These are phyloP conservation scores for Lichtheimia ramosa DNA, from an alignment of 371 early-diverging fungal species.

Conservation along the genomic window DNA sequence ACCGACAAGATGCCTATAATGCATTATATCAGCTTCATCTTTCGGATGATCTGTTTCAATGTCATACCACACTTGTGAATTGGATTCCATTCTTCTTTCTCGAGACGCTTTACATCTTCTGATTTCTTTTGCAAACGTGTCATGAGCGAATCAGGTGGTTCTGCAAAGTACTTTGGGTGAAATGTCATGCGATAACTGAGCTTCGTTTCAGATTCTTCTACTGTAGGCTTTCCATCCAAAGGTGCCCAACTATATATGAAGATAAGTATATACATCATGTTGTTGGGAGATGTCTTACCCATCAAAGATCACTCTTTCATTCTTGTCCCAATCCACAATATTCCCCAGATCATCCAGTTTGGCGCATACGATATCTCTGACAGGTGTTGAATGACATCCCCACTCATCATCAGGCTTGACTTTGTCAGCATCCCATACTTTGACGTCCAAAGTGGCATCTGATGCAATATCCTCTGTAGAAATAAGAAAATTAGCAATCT, in stretches of 20 bases:
- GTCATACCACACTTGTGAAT: conserved; percentile 15
- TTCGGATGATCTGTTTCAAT: no score
- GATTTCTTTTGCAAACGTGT: conserved; percentile 4
- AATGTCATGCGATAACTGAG: conserved; percentile 25
- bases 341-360: conserved; percentile 23
- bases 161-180: conserved; percentile 33
- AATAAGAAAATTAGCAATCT: not conserved
- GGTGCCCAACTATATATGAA: conserved; percentile 24
- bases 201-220: conserved; percentile 18
- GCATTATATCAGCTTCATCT: not conserved
- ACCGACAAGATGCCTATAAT: conserved; percentile 23
- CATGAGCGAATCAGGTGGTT: conserved; percentile 3
- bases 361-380: conserved; percentile 24
- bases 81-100: conserved; percentile 9
- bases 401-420: conserved; percentile 26
- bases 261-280: not conserved
- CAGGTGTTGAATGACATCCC: conserved; percentile 26
- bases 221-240: conserved; percentile 17
- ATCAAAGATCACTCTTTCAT: conserved; percentile 28
- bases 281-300: conserved; percentile 14
- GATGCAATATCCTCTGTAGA: conserved; percentile 27
- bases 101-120: conserved; percentile 3
- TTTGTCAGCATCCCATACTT: conserved; percentile 37
- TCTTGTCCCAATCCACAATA: conserved; percentile 20
- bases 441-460: conserved; percentile 26